Percentiles rank a stretch among this genome's conserved stretches.
phyloP scores from a whole-genome alignment of 176 grass and related monocot species.

The Bothriochloa decipiens region DNA sequence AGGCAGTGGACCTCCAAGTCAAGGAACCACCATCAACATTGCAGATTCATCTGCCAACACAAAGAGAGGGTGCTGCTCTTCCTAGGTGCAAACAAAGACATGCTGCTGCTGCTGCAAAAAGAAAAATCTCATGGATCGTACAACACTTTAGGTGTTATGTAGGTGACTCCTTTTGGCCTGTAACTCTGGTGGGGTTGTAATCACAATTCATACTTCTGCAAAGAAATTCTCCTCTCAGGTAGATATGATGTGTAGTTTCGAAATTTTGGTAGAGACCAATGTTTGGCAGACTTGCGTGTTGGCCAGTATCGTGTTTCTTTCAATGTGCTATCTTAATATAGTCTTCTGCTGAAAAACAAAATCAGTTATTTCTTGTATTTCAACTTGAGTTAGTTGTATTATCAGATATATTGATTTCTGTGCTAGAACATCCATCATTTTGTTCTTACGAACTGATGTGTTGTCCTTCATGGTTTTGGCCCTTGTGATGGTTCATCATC shows the following conservation, averaged over 20 bases:
- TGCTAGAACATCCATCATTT: background rate
- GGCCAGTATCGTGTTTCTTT: conserved; percentile 35
- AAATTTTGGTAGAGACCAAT: conserved; percentile 63
- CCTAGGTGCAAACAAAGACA: conserved; percentile 39
- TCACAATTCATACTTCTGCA: conserved; percentile 52
- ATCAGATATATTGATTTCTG: background rate
- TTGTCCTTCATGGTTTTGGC: background rate
- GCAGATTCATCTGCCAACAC: conserved; percentile 42
- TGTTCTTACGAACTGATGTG: background rate
- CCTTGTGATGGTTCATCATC: background rate
- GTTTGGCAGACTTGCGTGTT: conserved; percentile 41
- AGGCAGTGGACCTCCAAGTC: conserved; percentile 52
- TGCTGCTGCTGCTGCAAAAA: conserved; percentile 17
- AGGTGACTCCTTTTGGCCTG: conserved; percentile 43
- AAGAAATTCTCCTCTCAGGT: conserved; percentile 49
- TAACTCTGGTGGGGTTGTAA: conserved; percentile 57
- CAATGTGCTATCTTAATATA: conserved; percentile 12
- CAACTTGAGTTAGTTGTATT: background rate
- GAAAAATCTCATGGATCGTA: conserved; percentile 40
- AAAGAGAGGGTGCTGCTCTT: conserved; percentile 58
- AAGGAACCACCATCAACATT: conserved; percentile 69
- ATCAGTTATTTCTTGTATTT: conserved; percentile 22
- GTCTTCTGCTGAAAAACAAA: conserved; percentile 13
- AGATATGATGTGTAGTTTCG: conserved; percentile 60
- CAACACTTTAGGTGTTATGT: conserved; percentile 37